Base-by-base conservation (phyloP, 768 basidiomycete species). In the Suillus decipiens region DNA sequence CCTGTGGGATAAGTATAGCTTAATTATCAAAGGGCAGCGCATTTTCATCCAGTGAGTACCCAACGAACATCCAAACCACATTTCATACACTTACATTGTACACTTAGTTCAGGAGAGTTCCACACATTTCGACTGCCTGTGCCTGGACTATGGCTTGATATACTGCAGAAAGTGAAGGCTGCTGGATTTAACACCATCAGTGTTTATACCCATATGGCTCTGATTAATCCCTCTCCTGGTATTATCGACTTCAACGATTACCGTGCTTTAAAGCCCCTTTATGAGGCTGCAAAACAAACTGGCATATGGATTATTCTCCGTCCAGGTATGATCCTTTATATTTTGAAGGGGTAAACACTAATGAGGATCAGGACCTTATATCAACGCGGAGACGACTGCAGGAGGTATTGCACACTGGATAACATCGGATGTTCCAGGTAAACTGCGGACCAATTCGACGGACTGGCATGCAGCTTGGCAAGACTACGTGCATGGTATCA, bases 321-420 rank as follows among this genome's bases (percentile, higher is more conserved):
- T 42, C 93, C 93, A 62, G 92, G 92, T 81, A 72, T 63, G 75
- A 60, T 42, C 31, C 51, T 11, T 65, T 45, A 22, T 34, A 11
- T 42, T 61, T 28, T 62, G 47, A 71, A 67, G 60, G 37, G 60
- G 64, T 48, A 64, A 81, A 78, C 81, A 54, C 80, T 80, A 61
- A 80, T 81, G 63, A 41, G 67, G 76, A 74, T 45, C 36, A 62
- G 64, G 61, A 15, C 66, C 83, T 77, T 85, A 92, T 68, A 92
- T 92, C 76, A 92, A 92, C 67, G 90, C 89, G 4, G 91, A 93
- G 71, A 91, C 89, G 0, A 87, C 88, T 14, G 92, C 89, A 1
- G 92, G 92, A 28, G 92, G 92, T 11, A 80, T 87, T 62, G 78
- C 85, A 1, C 82, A 82, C 61, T 93, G 92, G 92, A 79, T 84